Evolutionary conservation across 305 asterid genomes (phyloP), one percentile per base, ranked within the genome.

Genomic region (Andrographis paniculata): DNA sequence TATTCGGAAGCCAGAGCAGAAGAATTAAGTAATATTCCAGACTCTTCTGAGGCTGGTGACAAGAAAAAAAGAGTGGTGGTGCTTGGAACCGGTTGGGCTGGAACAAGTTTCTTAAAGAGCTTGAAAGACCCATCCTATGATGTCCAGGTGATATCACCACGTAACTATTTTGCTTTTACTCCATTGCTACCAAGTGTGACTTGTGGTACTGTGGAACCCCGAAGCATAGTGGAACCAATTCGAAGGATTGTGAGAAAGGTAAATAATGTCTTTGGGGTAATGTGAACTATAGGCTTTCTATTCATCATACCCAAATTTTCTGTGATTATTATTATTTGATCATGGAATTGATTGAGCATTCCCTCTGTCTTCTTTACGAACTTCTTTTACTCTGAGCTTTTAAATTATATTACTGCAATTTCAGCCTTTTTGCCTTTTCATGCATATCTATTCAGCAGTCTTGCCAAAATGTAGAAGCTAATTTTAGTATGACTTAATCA

Each of bases 41-140:
- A 56, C 58, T 24, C 69, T 49, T 39, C 61, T n/a, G 92, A 55
- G 66, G 59, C 67, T 45, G 68, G 54, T 23, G 59, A 46, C 53
- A 80, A 60, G 67, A 80, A 76, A 56, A 87, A 87, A 66, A 76
- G 70, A 63, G 89, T 87, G 57, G 93, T 87, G 48, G 92, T 89
- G 28, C 92, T 89, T 41, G 98, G 98, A 69, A 82, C 98, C 74
- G 98, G 95, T 61, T 89, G 98, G 98, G 98, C 94, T 38, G 95
- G 93, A 60, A 82, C 88, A 24, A 89, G 95, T 67, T 89, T 85
- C 65, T 58, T 89, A 78, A 85, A 73, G 71, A 78, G 58, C 68
- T 68, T 85, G 53, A 85, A 82, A 61, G 77, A 75, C 56, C 54
- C 98, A 52, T 67, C 80, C 0, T 89, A 89, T 44, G 88, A 89